Conservation (phyloP, 1,139 yeast species). For the Meyerozyma elateridarum region DNA sequence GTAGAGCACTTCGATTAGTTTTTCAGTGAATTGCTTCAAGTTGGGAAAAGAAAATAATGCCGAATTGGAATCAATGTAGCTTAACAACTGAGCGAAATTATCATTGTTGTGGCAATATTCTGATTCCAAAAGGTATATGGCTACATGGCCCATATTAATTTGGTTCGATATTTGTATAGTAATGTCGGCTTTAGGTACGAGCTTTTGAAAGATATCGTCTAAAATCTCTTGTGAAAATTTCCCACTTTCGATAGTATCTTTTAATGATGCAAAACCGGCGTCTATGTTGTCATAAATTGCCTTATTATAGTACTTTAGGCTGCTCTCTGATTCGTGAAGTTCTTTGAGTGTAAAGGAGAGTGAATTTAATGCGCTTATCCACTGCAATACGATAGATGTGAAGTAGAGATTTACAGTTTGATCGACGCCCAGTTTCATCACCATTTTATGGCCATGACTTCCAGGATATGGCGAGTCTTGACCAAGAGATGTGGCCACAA, state of each 20-base stretch:
- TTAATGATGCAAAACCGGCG: not conserved
- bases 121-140: too few species aligned
- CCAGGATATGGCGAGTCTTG: conserved; percentile 28
- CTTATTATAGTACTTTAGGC: not conserved
- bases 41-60: not conserved
- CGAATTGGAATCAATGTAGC: not conserved
- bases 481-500: conserved; percentile 27
- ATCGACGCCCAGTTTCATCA: conserved; percentile 16
- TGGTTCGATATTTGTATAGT: too few species aligned
- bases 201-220: too few species aligned
- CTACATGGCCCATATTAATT: too few species aligned
- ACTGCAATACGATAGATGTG: conserved; percentile 25
- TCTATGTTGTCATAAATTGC: not conserved
- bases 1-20: conserved; percentile 12
- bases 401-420: conserved; percentile 21
- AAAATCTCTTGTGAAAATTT: too few species aligned
- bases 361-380: conserved; percentile 27
- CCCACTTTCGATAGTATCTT: too few species aligned
- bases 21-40: not conserved
- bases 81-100: not conserved
- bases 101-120: too few species aligned
- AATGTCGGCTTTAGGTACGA: too few species aligned
- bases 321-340: not conserved
- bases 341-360: conserved; percentile 11
- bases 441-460: conserved; percentile 18